Base-by-base conservation (phyloP, 805 yeast species). In the Nakazawaea siamensis region DNA sequence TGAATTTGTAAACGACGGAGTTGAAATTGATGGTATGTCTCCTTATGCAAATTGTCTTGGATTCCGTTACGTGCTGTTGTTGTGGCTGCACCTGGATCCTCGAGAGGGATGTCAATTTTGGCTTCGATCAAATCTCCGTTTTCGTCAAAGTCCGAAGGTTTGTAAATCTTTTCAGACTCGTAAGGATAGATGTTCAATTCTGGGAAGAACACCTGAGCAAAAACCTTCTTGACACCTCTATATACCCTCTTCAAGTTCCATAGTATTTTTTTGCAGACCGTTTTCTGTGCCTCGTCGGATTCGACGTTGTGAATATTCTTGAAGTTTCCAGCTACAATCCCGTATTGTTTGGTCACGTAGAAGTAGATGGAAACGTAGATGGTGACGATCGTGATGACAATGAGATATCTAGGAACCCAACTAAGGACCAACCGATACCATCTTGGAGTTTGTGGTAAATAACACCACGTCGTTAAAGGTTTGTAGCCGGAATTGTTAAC, bases 381-480 rank as follows among this genome's bases (percentile, higher is more conserved):
- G 3, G 65, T 52, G 24, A 83, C 48, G 43, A 88, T 82, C 18
- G 68, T 49, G 8, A 81, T 50, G 39, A 82, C 68, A 36, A 87
- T 70, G 38, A 72, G 55, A 51, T 76, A 86, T 33, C 96, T 65
- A 10, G 94, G 87, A 2, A 76, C 77, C 95, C 95, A 88, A 43
- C 86, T 73, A 33, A 87, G 58, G 1, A 64, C 86, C 26, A 80
- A 50, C 38, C 85, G 62, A 51, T 76, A 80, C 92, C 92, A 86
- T 6, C 66, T 50, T 0, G 94, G 94, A 2, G 58, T 42, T 28
- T 73, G 72, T 0, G 95, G 87, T 38, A 87, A 59, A 52, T 80
- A 85, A 51, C 94, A 80, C 87, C 86, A 82, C 42, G 78, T 72
- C 27, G 79, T 73, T 40, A 71, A 66, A 19, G 85, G 75, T 24